Evolutionary conservation across 345 rosid genomes (phyloP), one percentile per base, ranked within the genome.

Genomic region (Litchi chinensis): DNA sequence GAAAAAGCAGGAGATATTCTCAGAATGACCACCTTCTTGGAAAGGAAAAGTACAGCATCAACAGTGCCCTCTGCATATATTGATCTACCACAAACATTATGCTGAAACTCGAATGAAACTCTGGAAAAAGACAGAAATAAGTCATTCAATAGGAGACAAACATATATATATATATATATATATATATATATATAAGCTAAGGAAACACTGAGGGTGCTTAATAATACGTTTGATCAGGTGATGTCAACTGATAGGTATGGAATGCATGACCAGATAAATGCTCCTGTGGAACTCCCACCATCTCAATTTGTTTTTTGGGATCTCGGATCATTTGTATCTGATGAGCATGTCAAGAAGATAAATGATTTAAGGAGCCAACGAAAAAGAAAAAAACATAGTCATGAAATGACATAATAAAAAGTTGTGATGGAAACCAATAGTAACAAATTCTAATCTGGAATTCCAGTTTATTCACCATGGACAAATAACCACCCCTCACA

Each of bases 61-160:
- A 96, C 83, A 43, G 98, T 91, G 56, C 99, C 99, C 86, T 96
- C 97, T 0, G 97, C 98, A 32, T 96, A 96, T 75, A 94, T 93
- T 5, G 98, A 96, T 88, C 98, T 83, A 28, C 99, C 98, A 46
- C 98, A 93, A 41, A 96, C 98, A 78, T 96, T 96, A 79, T 96
- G 99, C 83, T 96, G 99, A 84, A 96, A 93, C 88, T 96, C 99
- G 15, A 96, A 92, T 11, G 99, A 93, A 68, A 96, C 98, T 68
- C 97, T 93, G 90, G 83, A 15, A 80, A 64, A 60, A 0, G 28
- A 50, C 40, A 21, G 28, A 74, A 39, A 63, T 46, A 75, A 62
- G 63, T 54, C 52, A 44, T 70, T 82, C n/a, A 48, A 70, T 32
- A 5, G 50, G 19, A 65, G 46, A 28, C 6, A 32, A 32, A 32